These are phyloP conservation scores for Salix exigua DNA, from an alignment of 345 rosid species.

Conservation along the genomic window DNA sequence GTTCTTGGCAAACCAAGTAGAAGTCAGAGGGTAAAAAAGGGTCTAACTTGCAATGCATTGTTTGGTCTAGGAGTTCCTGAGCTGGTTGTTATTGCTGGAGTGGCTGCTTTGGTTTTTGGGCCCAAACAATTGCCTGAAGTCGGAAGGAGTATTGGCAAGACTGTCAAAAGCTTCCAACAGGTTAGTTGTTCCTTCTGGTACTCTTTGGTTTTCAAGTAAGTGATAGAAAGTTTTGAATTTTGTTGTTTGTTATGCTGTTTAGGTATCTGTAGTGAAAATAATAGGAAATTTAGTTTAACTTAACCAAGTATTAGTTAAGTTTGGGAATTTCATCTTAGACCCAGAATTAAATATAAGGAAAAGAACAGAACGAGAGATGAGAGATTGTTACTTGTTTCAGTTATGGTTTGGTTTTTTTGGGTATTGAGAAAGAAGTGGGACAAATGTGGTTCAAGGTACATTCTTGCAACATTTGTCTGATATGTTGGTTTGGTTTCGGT, in stretches of 20 bases:
- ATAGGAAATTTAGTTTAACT: not conserved
- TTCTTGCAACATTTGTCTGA: not conserved
- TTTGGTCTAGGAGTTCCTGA: constrained; percentile 96
- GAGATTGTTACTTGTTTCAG: not conserved
- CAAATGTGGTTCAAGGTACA: not conserved
- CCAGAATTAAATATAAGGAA: not conserved
- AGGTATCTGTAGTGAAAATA: not conserved
- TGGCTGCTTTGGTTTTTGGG: constrained; percentile 85
- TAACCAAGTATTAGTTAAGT: not conserved
- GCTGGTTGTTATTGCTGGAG: constrained; percentile 92
- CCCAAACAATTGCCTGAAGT: constrained; percentile 96
- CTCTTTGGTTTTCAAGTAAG: constrained; percentile 7
- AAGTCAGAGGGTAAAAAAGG: constrained; percentile 36
- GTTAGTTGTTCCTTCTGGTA: constrained; percentile 29
- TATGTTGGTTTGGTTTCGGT: not conserved
- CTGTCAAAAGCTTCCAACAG: constrained; percentile 95
- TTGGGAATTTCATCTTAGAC: not conserved
- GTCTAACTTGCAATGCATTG: constrained; percentile 65
- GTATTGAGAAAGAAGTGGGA: not conserved
- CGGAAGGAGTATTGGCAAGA: constrained; percentile 88
- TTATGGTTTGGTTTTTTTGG: not conserved
- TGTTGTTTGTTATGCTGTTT: constrained; percentile 6
- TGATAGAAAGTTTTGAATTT: constrained; percentile 5
- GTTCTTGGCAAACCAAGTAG: constrained; percentile 37
- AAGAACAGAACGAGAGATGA: not conserved